Evolutionary conservation across 1,139 yeast species (phyloP), one percentile per base, ranked within the genome.

Genomic region (Pneumocystis wakefieldiae): DNA sequence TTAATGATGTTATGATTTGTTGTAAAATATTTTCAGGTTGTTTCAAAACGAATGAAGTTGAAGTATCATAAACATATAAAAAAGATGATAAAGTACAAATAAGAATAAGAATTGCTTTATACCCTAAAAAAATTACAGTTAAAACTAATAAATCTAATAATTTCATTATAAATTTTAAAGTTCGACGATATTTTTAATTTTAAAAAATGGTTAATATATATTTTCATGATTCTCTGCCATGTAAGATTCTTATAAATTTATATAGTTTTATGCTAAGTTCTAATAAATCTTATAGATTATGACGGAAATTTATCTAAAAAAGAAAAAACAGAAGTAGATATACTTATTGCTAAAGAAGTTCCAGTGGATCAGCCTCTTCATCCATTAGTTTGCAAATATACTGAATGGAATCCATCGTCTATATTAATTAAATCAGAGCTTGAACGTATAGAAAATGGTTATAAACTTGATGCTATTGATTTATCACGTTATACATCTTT

Each of bases 1-100:
- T 36, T 61, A 63, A 57, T 61, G 63, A 53, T 36, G 19, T 15
- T 48, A 48, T 48, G 28, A 48, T 48, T 48, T 14, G 24, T 48
- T 48, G 55, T 24, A 48, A 48, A 48, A 48, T 19, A 48, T 48
- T 48, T 19, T 48, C 17, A 12, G 55, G 55, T 24, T 48, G 19
- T 48, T 24, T 19, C 17, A 48, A 48, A 24, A 48, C 12, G 14
- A 48, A 29, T 48, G 10, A 48, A 48, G 55, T 24, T 14, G 55
- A 48, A 17, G 55, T 48, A 24, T 48, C 55, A 48, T 48, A 48
- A 48, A 48, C 32, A 48, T 48, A 24, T 48, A 48, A 48, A 48
- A 48, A 48, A 14, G 55, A 48, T 10, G 55, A 48, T 48, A 24
- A 48, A 24, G 19, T 19, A 48, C 29, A 24, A 24, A 48, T 24